These are phyloP conservation scores for Clarireedia paspali DNA, from an alignment of 2,329 filamentous ascomycete genomes.

Conservation along the genomic window DNA sequence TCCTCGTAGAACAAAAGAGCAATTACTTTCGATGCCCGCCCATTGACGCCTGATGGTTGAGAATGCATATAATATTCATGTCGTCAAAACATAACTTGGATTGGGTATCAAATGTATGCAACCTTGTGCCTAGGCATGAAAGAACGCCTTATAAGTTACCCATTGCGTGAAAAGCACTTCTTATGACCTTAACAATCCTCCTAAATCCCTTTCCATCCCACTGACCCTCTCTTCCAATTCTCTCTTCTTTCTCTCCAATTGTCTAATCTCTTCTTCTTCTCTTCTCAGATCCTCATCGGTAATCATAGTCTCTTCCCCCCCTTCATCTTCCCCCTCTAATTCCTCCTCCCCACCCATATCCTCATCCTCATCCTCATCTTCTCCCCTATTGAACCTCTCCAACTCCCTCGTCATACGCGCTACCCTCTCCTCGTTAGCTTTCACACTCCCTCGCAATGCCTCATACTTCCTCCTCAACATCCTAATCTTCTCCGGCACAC, in stretches of 20 bases:
- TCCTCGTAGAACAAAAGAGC: too few species aligned
- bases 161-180: too few species aligned
- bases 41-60: too few species aligned
- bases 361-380: conserved; percentile 45
- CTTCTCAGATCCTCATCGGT: conserved; percentile 61
- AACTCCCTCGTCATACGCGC: conserved; percentile 68
- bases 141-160: neutral
- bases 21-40: too few species aligned
- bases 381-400: conserved; percentile 62
- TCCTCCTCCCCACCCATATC: conserved; percentile 16
- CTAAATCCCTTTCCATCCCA: conserved; percentile 62
- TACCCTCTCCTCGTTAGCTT: conserved; percentile 74
- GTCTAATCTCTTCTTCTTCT: conserved; percentile 61
- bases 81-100: too few species aligned
- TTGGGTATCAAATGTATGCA: too few species aligned
- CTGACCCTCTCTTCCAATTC: conserved; percentile 55
- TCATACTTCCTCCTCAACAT: conserved; percentile 63
- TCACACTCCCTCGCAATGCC: conserved; percentile 64
- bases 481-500: conserved; percentile 69
- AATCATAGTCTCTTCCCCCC: conserved; percentile 36
- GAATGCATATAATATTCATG: too few species aligned
- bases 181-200: conserved; percentile 37
- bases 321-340: conserved; percentile 38
- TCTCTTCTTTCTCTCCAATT: conserved; percentile 56
- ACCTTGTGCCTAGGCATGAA: too few species aligned